These are phyloP conservation scores for Metarhizium anisopliae DNA, from an alignment of 2,329 filamentous ascomycete genomes.

Conservation along the genomic window DNA sequence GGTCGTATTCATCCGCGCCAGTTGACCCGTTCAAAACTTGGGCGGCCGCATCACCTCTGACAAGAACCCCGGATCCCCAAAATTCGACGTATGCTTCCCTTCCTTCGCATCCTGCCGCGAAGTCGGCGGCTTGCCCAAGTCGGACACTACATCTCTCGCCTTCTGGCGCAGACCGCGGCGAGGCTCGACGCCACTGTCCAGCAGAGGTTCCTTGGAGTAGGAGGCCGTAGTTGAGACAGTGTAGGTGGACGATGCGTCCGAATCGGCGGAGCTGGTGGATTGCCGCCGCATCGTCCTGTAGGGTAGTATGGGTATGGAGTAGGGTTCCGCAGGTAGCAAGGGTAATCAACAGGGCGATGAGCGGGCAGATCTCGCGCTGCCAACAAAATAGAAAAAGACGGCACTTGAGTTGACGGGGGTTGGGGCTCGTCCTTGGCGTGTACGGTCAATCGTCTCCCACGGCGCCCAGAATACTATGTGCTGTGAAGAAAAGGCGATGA, in stretches of 20 bases:
- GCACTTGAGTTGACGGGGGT: too few relatives aligned
- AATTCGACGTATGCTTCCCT: conserved; percentile 19
- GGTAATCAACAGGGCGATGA: background rate
- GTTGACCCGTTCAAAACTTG: background rate
- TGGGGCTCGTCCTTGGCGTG: too few relatives aligned
- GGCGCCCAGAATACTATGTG: too few relatives aligned
- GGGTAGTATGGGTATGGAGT: background rate
- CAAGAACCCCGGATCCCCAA: conserved; percentile 18
- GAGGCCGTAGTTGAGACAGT: conserved; percentile 22
- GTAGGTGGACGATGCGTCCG: conserved; percentile 21
- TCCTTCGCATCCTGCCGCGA: conserved; percentile 22
- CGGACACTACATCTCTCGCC: conserved; percentile 23
- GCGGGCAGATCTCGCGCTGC: too few relatives aligned
- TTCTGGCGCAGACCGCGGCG: conserved; percentile 21
- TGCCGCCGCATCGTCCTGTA: conserved; percentile 13
- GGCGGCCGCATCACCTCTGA: conserved; percentile 11
- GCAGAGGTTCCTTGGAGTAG: conserved; percentile 15
- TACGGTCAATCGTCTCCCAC: too few relatives aligned
- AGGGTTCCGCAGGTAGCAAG: background rate
- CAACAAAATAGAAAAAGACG: too few relatives aligned
- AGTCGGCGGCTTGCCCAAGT: conserved; percentile 24
- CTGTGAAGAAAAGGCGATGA: too few relatives aligned
- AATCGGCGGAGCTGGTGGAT: conserved; percentile 17
- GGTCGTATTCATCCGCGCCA: background rate
- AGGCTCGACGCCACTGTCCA: conserved; percentile 3